phyloP scores from a whole-genome alignment of 768 basidiomycete genomes.

The Tricholoma saponaceum region DNA sequence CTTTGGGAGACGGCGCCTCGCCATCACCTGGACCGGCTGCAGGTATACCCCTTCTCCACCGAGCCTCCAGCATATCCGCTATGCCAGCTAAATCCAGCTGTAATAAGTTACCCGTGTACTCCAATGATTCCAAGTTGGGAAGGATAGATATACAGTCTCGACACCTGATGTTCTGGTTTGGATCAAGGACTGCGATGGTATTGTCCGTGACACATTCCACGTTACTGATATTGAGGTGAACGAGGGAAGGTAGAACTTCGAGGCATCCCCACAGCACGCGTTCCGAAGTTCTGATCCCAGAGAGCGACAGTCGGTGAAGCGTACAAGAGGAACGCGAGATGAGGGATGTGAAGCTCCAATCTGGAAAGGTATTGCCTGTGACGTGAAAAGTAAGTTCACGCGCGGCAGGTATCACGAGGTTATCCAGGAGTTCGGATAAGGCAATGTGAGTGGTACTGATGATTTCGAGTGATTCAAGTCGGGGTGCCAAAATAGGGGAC shows the following conservation, averaged over 20 bases:
- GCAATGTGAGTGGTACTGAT: slow-evolving; percentile 14
- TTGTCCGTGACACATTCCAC: slow-evolving; percentile 12
- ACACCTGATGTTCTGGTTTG: slow-evolving; percentile 6
- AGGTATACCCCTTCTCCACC: slow-evolving; percentile 3
- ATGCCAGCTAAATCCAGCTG: slow-evolving; percentile 5
- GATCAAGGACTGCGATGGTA: slow-evolving; percentile 11
- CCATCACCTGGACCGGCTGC: neutral
- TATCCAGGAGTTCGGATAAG: slow-evolving; percentile 17
- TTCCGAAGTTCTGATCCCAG: slow-evolving; percentile 13
- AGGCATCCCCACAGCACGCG: slow-evolving; percentile 16
- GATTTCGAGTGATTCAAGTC: slow-evolving; percentile 12
- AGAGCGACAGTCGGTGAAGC: slow-evolving; percentile 12
- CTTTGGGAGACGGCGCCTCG: neutral
- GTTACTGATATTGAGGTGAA: slow-evolving; percentile 9
- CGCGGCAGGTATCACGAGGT: slow-evolving; percentile 8
- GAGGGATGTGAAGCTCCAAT: slow-evolving; percentile 18
- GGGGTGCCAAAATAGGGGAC: slow-evolving; percentile 8
- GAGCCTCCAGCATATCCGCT: slow-evolving; percentile 9
- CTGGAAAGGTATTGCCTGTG: slow-evolving; percentile 15
- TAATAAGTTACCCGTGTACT: slow-evolving; percentile 6
- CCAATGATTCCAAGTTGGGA: slow-evolving; percentile 7
- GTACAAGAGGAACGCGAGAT: slow-evolving; percentile 12
- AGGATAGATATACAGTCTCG: slow-evolving; percentile 1
- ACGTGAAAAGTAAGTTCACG: slow-evolving; percentile 13
- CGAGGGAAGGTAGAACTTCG: slow-evolving; percentile 9